A percentile compares a stretch with the other conserved stretches of the same genome.
phyloP scores from a whole-genome alignment of 2,329 filamentous ascomycete species.

The Ophiostoma ulmi region DNA sequence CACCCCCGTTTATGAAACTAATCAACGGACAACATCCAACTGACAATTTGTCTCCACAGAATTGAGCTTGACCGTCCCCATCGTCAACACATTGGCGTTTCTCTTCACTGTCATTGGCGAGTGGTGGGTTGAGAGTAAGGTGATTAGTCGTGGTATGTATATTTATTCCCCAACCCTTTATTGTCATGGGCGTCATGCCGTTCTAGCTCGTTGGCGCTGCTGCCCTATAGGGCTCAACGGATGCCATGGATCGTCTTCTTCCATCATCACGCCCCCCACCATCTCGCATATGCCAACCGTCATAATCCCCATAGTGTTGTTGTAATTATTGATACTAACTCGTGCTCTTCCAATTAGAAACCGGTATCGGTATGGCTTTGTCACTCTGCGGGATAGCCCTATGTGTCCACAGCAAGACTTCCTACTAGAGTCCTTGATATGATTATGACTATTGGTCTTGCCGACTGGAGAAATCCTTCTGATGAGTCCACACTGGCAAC shows the following conservation, averaged over 20 bases:
- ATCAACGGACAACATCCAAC: not conserved
- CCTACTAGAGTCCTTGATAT: not conserved
- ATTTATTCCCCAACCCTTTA: constrained; percentile 21
- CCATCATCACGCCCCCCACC: not conserved
- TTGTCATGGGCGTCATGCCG: not conserved
- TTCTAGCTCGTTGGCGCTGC: not conserved
- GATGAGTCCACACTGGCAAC: not conserved
- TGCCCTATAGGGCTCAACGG: not conserved
- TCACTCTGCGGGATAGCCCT: constrained; percentile 76
- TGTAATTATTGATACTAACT: not conserved
- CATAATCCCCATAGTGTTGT: not conserved
- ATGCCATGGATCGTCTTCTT: not conserved
- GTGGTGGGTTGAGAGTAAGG: constrained; percentile 90
- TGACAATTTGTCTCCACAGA: constrained; percentile 47
- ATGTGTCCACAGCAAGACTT: constrained; percentile 65
- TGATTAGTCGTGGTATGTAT: constrained; percentile 69
- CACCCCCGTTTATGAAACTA: not conserved
- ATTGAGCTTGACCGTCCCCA: constrained; percentile 85
- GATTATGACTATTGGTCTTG: not conserved
- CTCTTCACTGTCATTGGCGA: constrained; percentile 93
- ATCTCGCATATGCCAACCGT: not conserved
- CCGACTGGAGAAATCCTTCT: not conserved
- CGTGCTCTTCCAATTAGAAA: constrained; percentile 51
- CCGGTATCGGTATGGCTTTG: constrained; percentile 73
- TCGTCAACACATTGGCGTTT: constrained; percentile 90